Percentiles rank a stretch among this genome's conserved stretches.
These are phyloP conservation scores for Taiozyma onychis DNA, from an alignment of 1,139 yeast genomes.

Conservation along the genomic window DNA sequence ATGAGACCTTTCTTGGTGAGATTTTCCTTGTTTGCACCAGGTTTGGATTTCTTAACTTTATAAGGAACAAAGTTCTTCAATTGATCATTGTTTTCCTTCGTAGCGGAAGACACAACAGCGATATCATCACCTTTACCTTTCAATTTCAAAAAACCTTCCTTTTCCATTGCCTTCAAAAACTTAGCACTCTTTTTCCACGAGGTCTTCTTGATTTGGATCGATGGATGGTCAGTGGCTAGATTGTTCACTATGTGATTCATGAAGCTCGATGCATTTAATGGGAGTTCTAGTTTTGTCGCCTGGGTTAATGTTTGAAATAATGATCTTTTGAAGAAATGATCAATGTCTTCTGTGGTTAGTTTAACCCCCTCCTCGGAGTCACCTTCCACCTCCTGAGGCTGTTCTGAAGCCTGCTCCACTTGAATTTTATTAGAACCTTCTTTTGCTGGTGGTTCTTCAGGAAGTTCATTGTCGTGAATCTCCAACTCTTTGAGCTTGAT, in stretches of 20 bases:
- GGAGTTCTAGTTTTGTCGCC: conserved; percentile 47
- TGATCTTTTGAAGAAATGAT: conserved; percentile 65
- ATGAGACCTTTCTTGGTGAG: conserved; percentile 28
- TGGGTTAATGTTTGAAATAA: conserved; percentile 61
- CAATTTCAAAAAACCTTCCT: conserved; percentile 53
- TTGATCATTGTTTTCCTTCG: conserved; percentile 39
- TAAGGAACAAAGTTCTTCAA: conserved; percentile 63
- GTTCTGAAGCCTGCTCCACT: conserved; percentile 4
- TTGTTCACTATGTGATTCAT: conserved; percentile 65
- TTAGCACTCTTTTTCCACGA: conserved; percentile 89
- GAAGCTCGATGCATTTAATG: conserved; percentile 67
- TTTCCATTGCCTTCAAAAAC: conserved; percentile 80
- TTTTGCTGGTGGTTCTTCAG: conserved; percentile 16
- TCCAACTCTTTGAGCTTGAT: conserved; percentile 23
- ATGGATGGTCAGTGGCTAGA: conserved; percentile 53
- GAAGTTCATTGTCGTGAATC: conserved; percentile 12
- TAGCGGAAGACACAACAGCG: conserved; percentile 45
- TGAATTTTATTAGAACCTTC: conserved; percentile 8
- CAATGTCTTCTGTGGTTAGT: conserved; percentile 66
- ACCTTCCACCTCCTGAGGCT: conserved; percentile 4
- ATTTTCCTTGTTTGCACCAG: conserved; percentile 17
- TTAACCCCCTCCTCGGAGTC: conserved; percentile 14
- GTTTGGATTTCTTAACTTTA: conserved; percentile 16
- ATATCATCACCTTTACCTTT: conserved; percentile 78
- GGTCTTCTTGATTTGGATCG: conserved; percentile 69